Evolutionary conservation across 208 protist genomes (phyloP).

Genomic region (Trypanosoma vivax): DNA sequence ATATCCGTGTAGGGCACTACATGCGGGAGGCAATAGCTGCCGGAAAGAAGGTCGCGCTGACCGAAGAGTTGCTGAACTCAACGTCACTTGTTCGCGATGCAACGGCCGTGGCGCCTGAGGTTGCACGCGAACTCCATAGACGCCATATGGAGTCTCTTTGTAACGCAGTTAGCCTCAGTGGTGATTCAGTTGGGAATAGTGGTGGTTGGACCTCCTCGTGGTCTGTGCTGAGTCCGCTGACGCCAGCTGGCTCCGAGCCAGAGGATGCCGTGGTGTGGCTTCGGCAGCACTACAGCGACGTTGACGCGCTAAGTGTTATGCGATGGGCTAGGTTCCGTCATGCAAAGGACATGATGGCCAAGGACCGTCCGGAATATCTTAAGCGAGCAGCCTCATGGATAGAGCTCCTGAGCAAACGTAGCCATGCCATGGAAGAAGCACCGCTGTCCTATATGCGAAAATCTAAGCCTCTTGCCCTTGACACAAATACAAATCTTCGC

Average conservation of each 20-base stretch:
- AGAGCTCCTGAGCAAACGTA: constrained; percentile 51
- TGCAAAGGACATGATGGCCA: constrained; percentile 65
- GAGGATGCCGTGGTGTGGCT: constrained; percentile 54
- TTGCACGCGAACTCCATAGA: constrained; percentile 55
- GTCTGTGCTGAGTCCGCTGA: constrained; percentile 12
- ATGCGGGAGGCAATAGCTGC: constrained; percentile 72
- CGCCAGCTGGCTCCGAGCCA: constrained; percentile 1
- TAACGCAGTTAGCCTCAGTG: background rate
- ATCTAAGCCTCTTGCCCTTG: constrained; percentile 41
- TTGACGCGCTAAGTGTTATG: constrained; percentile 54
- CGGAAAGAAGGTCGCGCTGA: constrained; percentile 50
- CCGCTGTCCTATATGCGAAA: constrained; percentile 84
- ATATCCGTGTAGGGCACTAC: constrained; percentile 61
- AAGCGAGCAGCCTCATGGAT: constrained; percentile 63
- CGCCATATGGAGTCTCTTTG: constrained; percentile 25
- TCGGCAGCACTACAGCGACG: constrained; percentile 47
- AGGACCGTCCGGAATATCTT: constrained; percentile 60
- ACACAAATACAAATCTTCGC: constrained; percentile 69
- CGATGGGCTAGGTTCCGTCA: constrained; percentile 68
- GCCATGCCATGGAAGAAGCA: constrained; percentile 47
- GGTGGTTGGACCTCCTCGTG: constrained; percentile 6
- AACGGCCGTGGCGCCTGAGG: constrained; percentile 53
- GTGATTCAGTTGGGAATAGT: background rate
- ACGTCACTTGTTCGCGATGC: constrained; percentile 54
- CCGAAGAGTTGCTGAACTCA: constrained; percentile 22